Base-by-base conservation (phyloP, 805 yeast genomes). In the Groenewaldozyma salmanticensis region DNA sequence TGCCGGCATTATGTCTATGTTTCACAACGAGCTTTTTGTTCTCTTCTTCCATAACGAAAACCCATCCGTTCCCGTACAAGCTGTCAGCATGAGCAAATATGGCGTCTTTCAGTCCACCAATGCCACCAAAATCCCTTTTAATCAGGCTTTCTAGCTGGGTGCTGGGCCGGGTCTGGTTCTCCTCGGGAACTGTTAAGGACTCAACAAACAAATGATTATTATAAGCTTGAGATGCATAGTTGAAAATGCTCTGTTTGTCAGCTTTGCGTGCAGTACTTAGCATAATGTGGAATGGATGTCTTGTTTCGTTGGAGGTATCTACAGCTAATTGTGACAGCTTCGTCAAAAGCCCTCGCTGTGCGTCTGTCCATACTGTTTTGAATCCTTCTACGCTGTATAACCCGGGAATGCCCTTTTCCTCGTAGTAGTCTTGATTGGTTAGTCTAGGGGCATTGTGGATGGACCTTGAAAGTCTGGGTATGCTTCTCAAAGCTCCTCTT, bases 131-230 rank as follows among this genome's bases (percentile, higher is more conserved):
- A 2, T 80, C 73, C 33, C 68, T 64, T 17, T 62, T 61, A 21
- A 84, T 67, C 64, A 81, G 74, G 34, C 45, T 37, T 35, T 24
- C 40, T 31, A 54, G 51, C 18, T 43, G 49, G 32, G 52, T 46
- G 19, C 51, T 43, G 61, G 42, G 74, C 66, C 40, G 54, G 5
- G 47, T 45, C 18, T 35, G 42, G 39, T 45, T 52, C 16, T 51
- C 44, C 21, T 42, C 47, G 6, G 57, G 42, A 2, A 52, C 40
- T 4, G 50, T 45, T 38, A 79, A 64, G 54, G 81, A 82, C 59
- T 81, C 76, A 41, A 87, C 78, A 53, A 82, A 86, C 38, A 92
- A 70, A 63, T 90, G 98, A 66, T 92, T 92, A 64, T 87, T 88
- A 65, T 83, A 90, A 2, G 87, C 79, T 58, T 83, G 94, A 3